phyloP scores from a whole-genome alignment of 805 yeast species.

The Wickerhamia fluorescens region DNA sequence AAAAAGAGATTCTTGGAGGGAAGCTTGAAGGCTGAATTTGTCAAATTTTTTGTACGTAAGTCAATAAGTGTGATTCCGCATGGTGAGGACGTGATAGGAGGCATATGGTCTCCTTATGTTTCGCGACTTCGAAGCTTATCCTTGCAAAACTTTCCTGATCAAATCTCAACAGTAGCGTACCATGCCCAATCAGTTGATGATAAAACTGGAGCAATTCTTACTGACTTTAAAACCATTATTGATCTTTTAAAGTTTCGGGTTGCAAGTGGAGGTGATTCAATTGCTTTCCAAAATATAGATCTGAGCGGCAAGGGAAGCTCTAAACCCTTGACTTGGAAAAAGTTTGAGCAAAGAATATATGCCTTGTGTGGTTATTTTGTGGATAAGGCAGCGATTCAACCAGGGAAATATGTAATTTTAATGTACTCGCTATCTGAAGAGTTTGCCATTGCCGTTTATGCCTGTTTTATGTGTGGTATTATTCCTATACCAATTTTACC shows the following conservation, averaged over 20 bases:
- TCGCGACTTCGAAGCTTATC: conserved; percentile 59
- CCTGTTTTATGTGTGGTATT: conserved; percentile 78
- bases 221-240: conserved; percentile 63
- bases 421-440: conserved; percentile 88
- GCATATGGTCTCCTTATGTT: conserved; percentile 76
- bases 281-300: conserved; percentile 55
- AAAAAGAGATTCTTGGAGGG: conserved; percentile 75
- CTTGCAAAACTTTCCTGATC: conserved; percentile 59
- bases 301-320: conserved; percentile 23
- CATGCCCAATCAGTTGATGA: conserved; percentile 73
- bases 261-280: conserved; percentile 63
- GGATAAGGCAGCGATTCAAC: conserved; percentile 53
- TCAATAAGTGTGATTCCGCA: conserved; percentile 61
- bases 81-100: conserved; percentile 72
- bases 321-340: conserved; percentile 59
- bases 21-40: conserved; percentile 67
- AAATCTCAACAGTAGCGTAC: conserved; percentile 75
- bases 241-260: conserved; percentile 79
- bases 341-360: conserved; percentile 68
- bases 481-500: conserved; percentile 74
- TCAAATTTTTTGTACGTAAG: conserved; percentile 65
- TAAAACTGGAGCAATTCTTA: conserved; percentile 64
- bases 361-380: conserved; percentile 67
- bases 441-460: conserved; percentile 72
- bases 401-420: conserved; percentile 70